A percentile compares a stretch with the other conserved stretches of the same genome.
These are phyloP conservation scores for Debaryomyces maramus DNA, from an alignment of 805 yeast genomes.

Conservation along the genomic window DNA sequence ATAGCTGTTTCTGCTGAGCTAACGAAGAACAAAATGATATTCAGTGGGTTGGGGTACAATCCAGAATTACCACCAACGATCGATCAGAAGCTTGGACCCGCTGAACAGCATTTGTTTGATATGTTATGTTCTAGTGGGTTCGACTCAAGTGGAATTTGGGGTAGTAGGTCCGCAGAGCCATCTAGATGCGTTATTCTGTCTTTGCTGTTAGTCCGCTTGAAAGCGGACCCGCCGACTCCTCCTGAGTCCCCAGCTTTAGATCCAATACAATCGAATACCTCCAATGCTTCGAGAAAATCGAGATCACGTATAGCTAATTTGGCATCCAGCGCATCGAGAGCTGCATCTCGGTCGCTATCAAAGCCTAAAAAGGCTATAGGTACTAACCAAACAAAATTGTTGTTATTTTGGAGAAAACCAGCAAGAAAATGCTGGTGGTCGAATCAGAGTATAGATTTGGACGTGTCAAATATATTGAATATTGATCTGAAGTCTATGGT, in stretches of 20 bases:
- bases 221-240: conserved; percentile 29
- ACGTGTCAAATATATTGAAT: conserved; percentile 24
- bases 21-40: conserved; percentile 57
- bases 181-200: conserved; percentile 85
- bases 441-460: conserved; percentile 52
- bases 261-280: conserved; percentile 45
- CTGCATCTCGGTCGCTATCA: conserved; percentile 59
- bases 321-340: conserved; percentile 56
- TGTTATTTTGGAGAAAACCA: conserved; percentile 95
- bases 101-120: conserved; percentile 91
- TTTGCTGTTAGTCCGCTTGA: conserved; percentile 66
- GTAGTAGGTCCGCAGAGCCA: conserved; percentile 84
- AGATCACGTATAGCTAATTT: conserved; percentile 59
- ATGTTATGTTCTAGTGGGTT: conserved; percentile 94
- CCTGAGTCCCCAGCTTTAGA: conserved; percentile 45
- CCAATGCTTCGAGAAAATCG: conserved; percentile 38
- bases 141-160: conserved; percentile 70
- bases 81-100: conserved; percentile 68
- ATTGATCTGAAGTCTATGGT: conserved; percentile 21
- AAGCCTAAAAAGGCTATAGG: conserved; percentile 45
- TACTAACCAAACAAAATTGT: conserved; percentile 55
- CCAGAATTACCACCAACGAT: conserved; percentile 26
- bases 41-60: conserved; percentile 74
- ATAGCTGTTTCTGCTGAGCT: conserved; percentile 69
- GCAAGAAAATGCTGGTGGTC: conserved; percentile 99